Conservation (phyloP, 176 grass and related monocot genomes). For the Zoysia pacifica region DNA sequence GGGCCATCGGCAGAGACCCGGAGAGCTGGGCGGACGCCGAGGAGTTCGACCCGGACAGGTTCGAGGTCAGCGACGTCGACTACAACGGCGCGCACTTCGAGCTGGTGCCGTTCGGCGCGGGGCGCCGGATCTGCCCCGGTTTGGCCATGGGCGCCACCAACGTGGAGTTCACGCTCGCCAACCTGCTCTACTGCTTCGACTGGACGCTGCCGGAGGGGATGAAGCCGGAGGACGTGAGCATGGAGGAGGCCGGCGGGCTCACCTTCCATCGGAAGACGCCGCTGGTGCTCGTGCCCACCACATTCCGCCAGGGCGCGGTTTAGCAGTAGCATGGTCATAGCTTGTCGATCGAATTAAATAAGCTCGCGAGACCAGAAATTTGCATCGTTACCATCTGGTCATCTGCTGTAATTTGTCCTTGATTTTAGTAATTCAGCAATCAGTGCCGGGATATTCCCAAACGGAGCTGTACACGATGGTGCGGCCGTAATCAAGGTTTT, state of each 20-base stretch:
- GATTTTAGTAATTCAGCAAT: too few relatives aligned
- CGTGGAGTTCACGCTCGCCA: constrained; percentile 22
- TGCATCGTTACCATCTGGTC: too few relatives aligned
- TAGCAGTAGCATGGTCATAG: not conserved
- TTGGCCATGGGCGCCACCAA: constrained; percentile 37
- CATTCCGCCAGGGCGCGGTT: not conserved
- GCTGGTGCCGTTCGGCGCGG: constrained; percentile 37
- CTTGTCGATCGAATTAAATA: not conserved
- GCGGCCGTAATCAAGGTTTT: too few relatives aligned
- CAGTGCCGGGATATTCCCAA: too few relatives aligned
- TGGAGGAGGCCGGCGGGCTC: constrained; percentile 28
- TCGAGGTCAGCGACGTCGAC: constrained; percentile 10
- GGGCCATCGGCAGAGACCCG: constrained; percentile 8
- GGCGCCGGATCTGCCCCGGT: constrained; percentile 43
- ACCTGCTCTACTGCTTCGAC: constrained; percentile 47
- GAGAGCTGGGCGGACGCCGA: constrained; percentile 33
- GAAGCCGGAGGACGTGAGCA: constrained; percentile 26
- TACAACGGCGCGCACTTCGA: constrained; percentile 40
- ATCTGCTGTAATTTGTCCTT: too few relatives aligned
- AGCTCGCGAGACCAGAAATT: too few relatives aligned
- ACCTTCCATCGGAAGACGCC: constrained; percentile 9
- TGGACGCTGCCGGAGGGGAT: constrained; percentile 39
- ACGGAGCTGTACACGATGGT: too few relatives aligned
- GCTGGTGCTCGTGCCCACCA: constrained; percentile 21
- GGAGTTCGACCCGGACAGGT: constrained; percentile 47